Conservation (phyloP, 106 monocot genomes). For the Acanthochlamys bracteata region DNA sequence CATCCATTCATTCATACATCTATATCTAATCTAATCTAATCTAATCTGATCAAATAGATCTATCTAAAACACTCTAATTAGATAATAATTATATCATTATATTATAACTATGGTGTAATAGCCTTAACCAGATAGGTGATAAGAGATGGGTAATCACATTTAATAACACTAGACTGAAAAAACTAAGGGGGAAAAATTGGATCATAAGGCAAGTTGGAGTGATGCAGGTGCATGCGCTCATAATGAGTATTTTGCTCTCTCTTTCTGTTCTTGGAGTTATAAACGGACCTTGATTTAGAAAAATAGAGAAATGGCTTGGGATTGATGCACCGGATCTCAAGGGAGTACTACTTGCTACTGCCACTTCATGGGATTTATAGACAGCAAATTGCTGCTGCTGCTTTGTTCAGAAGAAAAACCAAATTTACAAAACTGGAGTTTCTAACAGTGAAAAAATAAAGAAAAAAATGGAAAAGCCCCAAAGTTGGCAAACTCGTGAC, state of each 20-base stretch:
- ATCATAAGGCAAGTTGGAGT: too few species aligned
- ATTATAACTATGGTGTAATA: neutral
- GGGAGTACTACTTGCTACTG: neutral
- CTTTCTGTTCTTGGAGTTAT: neutral
- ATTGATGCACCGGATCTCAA: conserved; percentile 53
- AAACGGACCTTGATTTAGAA: conserved; percentile 1
- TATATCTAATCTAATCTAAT: too few species aligned
- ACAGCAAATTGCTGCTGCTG: neutral
- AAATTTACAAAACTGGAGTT: too few species aligned
- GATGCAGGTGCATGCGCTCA: conserved; percentile 3
- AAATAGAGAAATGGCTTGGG: conserved; percentile 36
- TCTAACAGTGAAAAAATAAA: neutral
- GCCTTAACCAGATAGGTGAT: too few species aligned
- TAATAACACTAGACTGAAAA: neutral
- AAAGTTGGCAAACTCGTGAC: too few species aligned
- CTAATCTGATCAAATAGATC: too few species aligned
- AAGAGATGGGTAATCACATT: too few species aligned
- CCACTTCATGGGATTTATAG: conserved; percentile 22
- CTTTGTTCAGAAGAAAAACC: too few species aligned
- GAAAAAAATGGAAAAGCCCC: conserved; percentile 15
- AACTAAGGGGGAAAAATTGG: too few species aligned
- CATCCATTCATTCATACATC: neutral
- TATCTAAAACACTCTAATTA: too few species aligned
- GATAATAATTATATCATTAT: too few species aligned
- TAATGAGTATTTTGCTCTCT: neutral